Evolutionary conservation across 345 rosid genomes (phyloP), one percentile per base, ranked within the genome.

Genomic region (Hirschfeldia incana): DNA sequence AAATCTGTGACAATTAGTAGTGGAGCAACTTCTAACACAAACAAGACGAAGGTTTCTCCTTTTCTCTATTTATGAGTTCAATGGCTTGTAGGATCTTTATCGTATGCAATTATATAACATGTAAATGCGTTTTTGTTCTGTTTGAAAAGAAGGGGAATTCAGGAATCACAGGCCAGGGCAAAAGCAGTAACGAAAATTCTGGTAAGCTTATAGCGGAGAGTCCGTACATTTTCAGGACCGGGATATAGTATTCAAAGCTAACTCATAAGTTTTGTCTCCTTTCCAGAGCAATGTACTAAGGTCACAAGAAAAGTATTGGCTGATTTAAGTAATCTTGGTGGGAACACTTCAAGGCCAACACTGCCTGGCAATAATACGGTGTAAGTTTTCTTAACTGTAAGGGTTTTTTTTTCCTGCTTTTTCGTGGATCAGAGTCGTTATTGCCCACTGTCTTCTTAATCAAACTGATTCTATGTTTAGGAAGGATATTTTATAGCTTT

Each of bases 221-320:
- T 80, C 34, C 0, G 33, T 13, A 63, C 27, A 67, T 36, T 65
- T 36, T 27, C 8, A 51, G 63, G 36, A 9, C 30, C 8, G 57
- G 63, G 36, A 9, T 37, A 42, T 13, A 8, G 68, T 70, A 63
- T 72, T 6, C 30, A 32, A 76, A 73, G 42, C 36, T 27, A 5
- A 57, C 74, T 51, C 62, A 60, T 8, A 44, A 17, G 2, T 66
- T 58, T 28, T 76, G 70, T 81, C 65, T 71, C 36, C 17, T 65
- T 71, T 79, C 70, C 84, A 88, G 92, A 74, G n/a, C 80, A 81
- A 49, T 49, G 27, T 62, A 68, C 67, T 26, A 84, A 74, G 58
- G 83, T 76, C 62, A 77, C 78, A 85, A 89, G 98, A 84, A 92
- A 87, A 76, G 89, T 93, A 21, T 77, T 94, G 86, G 84, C 86